phyloP scores from a whole-genome alignment of 2,329 filamentous ascomycete genomes.

The Aurifilum marmelostoma region DNA sequence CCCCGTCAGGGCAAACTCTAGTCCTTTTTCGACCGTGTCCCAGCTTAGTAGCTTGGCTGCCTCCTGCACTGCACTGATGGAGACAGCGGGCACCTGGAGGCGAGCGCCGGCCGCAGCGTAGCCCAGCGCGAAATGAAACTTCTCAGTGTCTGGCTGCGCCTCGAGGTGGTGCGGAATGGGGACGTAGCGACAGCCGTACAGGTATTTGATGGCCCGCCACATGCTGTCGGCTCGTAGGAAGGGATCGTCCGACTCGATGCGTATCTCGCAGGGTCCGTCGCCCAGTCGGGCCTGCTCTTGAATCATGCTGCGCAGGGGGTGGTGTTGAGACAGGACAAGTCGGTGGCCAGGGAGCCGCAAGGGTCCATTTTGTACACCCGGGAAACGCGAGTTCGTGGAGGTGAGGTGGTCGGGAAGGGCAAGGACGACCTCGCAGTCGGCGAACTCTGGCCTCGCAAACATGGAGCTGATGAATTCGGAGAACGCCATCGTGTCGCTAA shows the following conservation, averaged over 20 bases:
- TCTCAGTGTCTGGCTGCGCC: slow-evolving; percentile 25
- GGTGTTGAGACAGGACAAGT: slow-evolving; percentile 59
- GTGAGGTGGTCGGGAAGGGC: slow-evolving; percentile 40
- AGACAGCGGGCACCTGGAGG: slow-evolving; percentile 58
- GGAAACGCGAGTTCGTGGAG: slow-evolving; percentile 26
- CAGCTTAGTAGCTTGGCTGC: slow-evolving; percentile 62
- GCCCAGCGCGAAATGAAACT: slow-evolving; percentile 60
- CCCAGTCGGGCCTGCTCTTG: slow-evolving; percentile 37
- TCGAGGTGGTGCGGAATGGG: slow-evolving; percentile 23
- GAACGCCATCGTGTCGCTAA: slow-evolving; percentile 23
- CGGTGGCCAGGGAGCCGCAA: slow-evolving; percentile 57
- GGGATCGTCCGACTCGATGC: slow-evolving; percentile 54
- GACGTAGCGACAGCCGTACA: slow-evolving; percentile 55
- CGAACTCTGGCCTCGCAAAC: slow-evolving; percentile 44
- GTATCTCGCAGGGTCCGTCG: slow-evolving; percentile 41
- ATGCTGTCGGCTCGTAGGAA: slow-evolving; percentile 61
- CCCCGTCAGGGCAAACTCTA: slow-evolving; percentile 58
- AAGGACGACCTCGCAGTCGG: slow-evolving; percentile 49
- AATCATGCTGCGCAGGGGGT: slow-evolving; percentile 38
- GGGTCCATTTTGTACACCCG: slow-evolving; percentile 35
- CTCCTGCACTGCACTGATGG: slow-evolving; percentile 61
- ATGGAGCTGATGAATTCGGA: slow-evolving; percentile 26
- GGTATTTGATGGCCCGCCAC: slow-evolving; percentile 58
- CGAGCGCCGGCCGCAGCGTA: slow-evolving; percentile 67
- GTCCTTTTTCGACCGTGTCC: slow-evolving; percentile 63